These are phyloP conservation scores for Clitopilus hobsonii DNA, from an alignment of 768 basidiomycete genomes.

Conservation along the genomic window DNA sequence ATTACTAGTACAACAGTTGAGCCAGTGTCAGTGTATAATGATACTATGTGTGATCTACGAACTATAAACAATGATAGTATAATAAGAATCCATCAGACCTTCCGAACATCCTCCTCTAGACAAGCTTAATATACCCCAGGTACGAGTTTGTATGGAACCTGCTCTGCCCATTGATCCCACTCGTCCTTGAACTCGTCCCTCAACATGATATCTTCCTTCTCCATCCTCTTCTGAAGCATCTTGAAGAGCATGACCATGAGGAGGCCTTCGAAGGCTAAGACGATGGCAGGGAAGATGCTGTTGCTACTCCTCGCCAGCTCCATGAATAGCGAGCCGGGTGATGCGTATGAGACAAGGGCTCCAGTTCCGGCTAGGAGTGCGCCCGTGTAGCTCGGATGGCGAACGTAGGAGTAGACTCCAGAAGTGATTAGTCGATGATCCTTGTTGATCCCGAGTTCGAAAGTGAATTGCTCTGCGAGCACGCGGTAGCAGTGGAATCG, in stretches of 20 bases:
- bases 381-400: conserved; percentile 23
- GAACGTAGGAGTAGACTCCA: conserved; percentile 18
- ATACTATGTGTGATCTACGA: background rate
- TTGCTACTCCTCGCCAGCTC: background rate
- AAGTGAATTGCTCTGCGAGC: conserved; percentile 23
- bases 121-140: background rate
- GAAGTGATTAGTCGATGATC: conserved; percentile 20
- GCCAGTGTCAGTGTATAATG: background rate
- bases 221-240: conserved; percentile 25
- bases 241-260: background rate
- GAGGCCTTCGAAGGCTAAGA: background rate
- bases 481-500: conserved; percentile 2
- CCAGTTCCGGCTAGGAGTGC: conserved; percentile 11
- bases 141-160: conserved; percentile 43
- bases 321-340: background rate
- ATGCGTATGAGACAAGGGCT: background rate
- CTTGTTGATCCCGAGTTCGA: conserved; percentile 18
- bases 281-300: background rate
- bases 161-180: conserved; percentile 38
- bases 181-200: conserved; percentile 33
- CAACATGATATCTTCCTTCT: conserved; percentile 41
- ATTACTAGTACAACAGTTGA: conserved; percentile 1
- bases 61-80: background rate
- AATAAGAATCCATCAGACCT: background rate
- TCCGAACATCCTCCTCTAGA: background rate